Evolutionary conservation across 2,329 filamentous ascomycete species (phyloP), one percentile per base, ranked within the genome.

Genomic region (Harringtonia aguacate): DNA sequence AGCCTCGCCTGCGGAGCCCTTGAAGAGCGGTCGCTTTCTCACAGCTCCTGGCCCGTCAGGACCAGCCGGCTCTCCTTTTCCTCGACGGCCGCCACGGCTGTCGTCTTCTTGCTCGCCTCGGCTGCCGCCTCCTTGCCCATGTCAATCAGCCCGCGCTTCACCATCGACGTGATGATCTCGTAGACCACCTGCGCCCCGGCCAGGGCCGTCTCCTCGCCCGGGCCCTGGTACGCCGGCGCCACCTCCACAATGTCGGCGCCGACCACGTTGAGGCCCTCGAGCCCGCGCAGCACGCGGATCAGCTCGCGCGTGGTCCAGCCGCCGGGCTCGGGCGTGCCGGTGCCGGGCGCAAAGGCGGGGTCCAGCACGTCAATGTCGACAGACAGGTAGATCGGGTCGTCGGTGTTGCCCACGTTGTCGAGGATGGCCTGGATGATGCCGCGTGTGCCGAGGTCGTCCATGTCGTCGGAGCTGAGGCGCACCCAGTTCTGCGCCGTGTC

Each of bases 231-330:
- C 13, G 84, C 84, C 0, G 88, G 88, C 36, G 82, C 79, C 9
- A 94, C 86, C 69, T 95, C 89, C 6, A 95, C 89, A 39, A 95
- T 77, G 63, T 95, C 89, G 1, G 87, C 89, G 2, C 87, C 89
- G 4, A 95, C 85, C 4, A 95, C 66, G 57, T 95, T 94, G 59
- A 95, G 61, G 0, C 70, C 75, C 65, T 95, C 88, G 35, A 95
- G 75, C 1, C 86, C 87, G 28, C 87, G 70, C 58, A 95, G 63
- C 46, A 95, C 86, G 13, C 84, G 71, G 50, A 94, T 90, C 53
- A 95, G 69, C 67, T 95, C 89, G 41, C 88, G 71, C 18, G 84
- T 94, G 7, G 86, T 92, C 88, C 88, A 95, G 31, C 88, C 88
- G 46, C 89, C 88, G 0, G 87, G 84, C 66, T 94, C 88, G 0